A percentile compares a stretch with the other conserved stretches of the same genome.
These are phyloP conservation scores for Agrocybe pediades DNA, from an alignment of 768 basidiomycete genomes.

Conservation along the genomic window DNA sequence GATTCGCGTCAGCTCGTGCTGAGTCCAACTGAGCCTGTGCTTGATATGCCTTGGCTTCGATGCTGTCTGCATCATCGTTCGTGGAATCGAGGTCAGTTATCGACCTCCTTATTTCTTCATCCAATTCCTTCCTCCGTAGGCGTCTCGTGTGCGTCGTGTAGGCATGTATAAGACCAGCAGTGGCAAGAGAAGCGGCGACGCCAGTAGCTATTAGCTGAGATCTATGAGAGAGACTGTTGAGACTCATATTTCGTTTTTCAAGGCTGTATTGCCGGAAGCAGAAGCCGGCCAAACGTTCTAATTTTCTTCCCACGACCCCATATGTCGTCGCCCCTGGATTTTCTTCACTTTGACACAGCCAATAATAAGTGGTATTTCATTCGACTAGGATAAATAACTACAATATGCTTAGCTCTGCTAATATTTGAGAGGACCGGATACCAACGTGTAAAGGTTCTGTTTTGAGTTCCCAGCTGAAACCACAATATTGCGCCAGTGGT, in stretches of 20 bases:
- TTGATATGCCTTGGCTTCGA: not conserved
- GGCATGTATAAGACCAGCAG: constrained; percentile 58
- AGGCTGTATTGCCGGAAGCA: not conserved
- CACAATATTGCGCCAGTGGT: too few species aligned
- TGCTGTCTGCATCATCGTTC: constrained; percentile 1
- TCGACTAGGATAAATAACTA: too few species aligned
- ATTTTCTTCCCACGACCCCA: not conserved
- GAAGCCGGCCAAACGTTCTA: not conserved
- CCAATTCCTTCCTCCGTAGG: constrained; percentile 53
- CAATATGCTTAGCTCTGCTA: too few species aligned
- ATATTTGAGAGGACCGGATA: too few species aligned
- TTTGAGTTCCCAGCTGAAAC: too few species aligned
- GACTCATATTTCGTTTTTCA: constrained; percentile 22
- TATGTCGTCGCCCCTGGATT: too few species aligned
- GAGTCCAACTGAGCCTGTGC: constrained; percentile 7
- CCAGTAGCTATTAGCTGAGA: constrained; percentile 69
- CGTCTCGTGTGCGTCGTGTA: constrained; percentile 53
- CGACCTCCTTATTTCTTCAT: constrained; percentile 57
- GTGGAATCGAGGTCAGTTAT: constrained; percentile 26
- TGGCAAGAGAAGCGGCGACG: constrained; percentile 62
- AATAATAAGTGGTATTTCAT: too few species aligned
- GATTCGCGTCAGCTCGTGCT: not conserved
- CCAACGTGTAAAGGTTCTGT: too few species aligned
- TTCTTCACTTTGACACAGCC: too few species aligned
- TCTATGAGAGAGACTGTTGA: constrained; percentile 53